phyloP scores from a whole-genome alignment of 108 stramenopile species.

The Cyclotella baltica region DNA sequence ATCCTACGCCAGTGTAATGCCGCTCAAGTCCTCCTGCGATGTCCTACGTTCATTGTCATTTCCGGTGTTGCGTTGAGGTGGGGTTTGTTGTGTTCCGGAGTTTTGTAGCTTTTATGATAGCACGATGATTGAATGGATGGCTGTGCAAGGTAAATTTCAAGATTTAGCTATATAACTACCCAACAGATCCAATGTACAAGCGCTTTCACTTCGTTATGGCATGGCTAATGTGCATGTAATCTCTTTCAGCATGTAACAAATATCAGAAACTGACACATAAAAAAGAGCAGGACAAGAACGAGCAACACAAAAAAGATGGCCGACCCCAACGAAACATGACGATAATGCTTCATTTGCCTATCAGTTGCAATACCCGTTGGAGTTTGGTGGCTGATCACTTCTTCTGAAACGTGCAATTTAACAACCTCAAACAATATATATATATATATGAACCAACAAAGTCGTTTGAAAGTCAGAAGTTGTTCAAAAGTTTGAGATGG shows the following conservation, averaged over 20 bases:
- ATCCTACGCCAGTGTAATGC: too few species aligned
- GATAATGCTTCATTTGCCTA: constrained; percentile 62
- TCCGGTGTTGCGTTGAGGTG: constrained; percentile 18
- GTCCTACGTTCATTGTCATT: too few species aligned
- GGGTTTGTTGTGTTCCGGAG: too few species aligned
- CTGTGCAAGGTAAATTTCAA: constrained; percentile 38
- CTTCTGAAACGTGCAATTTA: constrained; percentile 8
- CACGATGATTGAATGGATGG: neutral
- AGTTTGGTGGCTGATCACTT: constrained; percentile 48
- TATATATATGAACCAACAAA: too few species aligned
- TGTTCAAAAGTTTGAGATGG: too few species aligned
- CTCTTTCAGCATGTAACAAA: neutral
- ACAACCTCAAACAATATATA: constrained; percentile 19
- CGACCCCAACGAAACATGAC: constrained; percentile 78
- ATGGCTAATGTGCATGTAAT: neutral
- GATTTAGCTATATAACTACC: neutral
- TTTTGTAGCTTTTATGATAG: neutral
- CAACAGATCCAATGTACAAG: neutral
- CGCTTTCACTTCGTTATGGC: too few species aligned
- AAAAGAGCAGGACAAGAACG: constrained; percentile 88
- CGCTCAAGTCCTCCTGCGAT: too few species aligned
- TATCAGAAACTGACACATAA: constrained; percentile 78
- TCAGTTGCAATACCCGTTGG: constrained; percentile 58
- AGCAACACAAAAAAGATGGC: constrained; percentile 91
- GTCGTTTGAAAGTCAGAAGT: too few species aligned